Percentiles rank a stretch among this genome's conserved stretches.
Conservation (phyloP, 192 early-diverging fungal species). For the Linnemannia exigua region DNA sequence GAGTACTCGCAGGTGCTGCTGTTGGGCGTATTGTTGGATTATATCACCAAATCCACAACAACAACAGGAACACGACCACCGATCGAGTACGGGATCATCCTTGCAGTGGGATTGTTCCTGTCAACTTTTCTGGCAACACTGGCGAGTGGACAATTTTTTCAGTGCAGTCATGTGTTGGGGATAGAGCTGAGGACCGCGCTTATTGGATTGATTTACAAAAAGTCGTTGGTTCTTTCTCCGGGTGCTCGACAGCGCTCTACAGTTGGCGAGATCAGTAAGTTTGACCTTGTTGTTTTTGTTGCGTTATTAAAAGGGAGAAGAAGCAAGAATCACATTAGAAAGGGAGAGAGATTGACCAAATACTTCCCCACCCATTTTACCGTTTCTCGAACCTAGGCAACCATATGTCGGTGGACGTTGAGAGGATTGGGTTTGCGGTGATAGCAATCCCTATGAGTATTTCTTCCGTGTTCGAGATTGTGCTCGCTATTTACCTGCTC, state of each 20-base stretch:
- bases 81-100: constrained; percentile 21
- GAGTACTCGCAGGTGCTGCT: constrained; percentile 32
- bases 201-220: constrained; percentile 37
- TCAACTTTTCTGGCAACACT: constrained; percentile 9
- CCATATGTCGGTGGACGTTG: constrained; percentile 46
- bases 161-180: background rate
- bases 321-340: too few species aligned
- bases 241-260: constrained; percentile 27
- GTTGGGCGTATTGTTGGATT: constrained; percentile 23
- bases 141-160: constrained; percentile 11
- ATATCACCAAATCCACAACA: constrained; percentile 18
- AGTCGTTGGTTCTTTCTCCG: constrained; percentile 33
- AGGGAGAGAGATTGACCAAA: background rate
- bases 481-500: constrained; percentile 7
- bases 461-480: constrained; percentile 7
- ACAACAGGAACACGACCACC: background rate
- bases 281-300: background rate
- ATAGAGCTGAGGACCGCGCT: constrained; percentile 29
- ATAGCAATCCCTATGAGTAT: background rate
- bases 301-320: too few species aligned
- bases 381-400: background rate
- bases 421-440: background rate
- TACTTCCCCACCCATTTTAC: background rate
- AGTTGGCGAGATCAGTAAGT: constrained; percentile 44
- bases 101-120: constrained; percentile 35